Percentiles rank a stretch among this genome's conserved stretches.
These are phyloP conservation scores for Striga asiatica DNA, from an alignment of 257 asterid species.

Conservation along the genomic window DNA sequence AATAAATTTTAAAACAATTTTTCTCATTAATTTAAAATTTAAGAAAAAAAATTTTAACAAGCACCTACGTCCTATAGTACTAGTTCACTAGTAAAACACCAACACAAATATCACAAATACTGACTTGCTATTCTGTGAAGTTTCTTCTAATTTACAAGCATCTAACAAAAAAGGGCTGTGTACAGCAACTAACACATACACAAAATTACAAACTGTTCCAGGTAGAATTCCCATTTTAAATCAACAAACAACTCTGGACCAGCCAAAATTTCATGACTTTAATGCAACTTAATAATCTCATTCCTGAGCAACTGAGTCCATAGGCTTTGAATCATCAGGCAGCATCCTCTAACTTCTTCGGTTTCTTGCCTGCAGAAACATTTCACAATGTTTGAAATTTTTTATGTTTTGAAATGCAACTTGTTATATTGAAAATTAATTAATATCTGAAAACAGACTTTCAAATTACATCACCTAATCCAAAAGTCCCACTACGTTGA, in stretches of 20 bases:
- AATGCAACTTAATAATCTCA: slow-evolving; percentile 9
- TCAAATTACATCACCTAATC: too few relatives aligned
- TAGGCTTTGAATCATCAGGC: slow-evolving; percentile 29
- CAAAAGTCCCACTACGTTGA: too few relatives aligned
- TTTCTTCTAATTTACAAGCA: too few relatives aligned
- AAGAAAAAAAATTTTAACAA: too few relatives aligned
- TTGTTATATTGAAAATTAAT: too few relatives aligned
- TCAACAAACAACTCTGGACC: slow-evolving; percentile 16
- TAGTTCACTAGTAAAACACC: too few relatives aligned
- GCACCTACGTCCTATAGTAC: too few relatives aligned
- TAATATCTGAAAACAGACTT: background rate
- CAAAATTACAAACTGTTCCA: background rate
- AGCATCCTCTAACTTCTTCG: slow-evolving; percentile 42
- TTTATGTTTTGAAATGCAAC: background rate
- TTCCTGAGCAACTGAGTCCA: slow-evolving; percentile 24
- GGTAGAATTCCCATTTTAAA: slow-evolving; percentile 9
- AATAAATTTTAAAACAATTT: too few relatives aligned
- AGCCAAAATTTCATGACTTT: slow-evolving; percentile 23
- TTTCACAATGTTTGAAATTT: background rate
- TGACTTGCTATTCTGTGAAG: too few relatives aligned
- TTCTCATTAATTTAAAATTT: too few relatives aligned
- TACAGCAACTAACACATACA: background rate
- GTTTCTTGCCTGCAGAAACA: slow-evolving; percentile 47
- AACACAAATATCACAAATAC: too few relatives aligned
- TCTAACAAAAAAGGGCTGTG: background rate